Evolutionary conservation across 192 early-diverging fungal species (phyloP), one percentile per base, ranked within the genome.

Genomic region (Backusella liffmaniae): DNA sequence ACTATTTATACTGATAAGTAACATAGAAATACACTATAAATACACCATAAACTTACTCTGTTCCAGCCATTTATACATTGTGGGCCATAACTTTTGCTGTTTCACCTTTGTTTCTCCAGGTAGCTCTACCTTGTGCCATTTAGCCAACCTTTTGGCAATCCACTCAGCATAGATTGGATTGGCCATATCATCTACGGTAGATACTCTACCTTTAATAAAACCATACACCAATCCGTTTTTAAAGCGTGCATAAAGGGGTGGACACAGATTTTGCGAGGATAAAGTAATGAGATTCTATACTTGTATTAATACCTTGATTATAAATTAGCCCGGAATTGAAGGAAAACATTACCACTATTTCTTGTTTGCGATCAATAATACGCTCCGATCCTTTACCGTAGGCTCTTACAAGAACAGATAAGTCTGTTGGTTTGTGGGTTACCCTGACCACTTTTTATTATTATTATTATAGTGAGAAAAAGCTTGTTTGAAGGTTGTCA

Each of bases 141-240:
- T 85, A 3, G 92, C 95, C 32, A 97, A 76, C 66, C 90, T 86
- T 42, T 84, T 82, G 30, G 97, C 95, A 44, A 97, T 91, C 66
- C 96, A 88, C 10, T 81, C 73, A 30, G 92, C 91, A 82, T 90
- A 93, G 79, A 90, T 82, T 6, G 86, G 82, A 76, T 91, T 87
- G 26, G 90, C 77, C 94, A 98, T 94, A 56, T 95, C 91, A 2
- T 88, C 82, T 36, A 91, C 89, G 70, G 85, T 83, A 73, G 91
- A 89, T 2, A 92, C 90, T n/a, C 83, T 83, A 7, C 96, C 95
- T 16, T 88, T 84, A 29, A 96, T 88, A 72, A 84, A 98, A 10
- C 97, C 97, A 79, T 98, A 97, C 23, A 96, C 91, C 4, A 98
- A 77, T 5, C 97, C 97, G 81, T 97, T 97, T 16, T 86, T 79